Evolutionary conservation across 2,329 filamentous ascomycete genomes (phyloP), one percentile per base, ranked within the genome.

Genomic region (Fusarium sublunatum): DNA sequence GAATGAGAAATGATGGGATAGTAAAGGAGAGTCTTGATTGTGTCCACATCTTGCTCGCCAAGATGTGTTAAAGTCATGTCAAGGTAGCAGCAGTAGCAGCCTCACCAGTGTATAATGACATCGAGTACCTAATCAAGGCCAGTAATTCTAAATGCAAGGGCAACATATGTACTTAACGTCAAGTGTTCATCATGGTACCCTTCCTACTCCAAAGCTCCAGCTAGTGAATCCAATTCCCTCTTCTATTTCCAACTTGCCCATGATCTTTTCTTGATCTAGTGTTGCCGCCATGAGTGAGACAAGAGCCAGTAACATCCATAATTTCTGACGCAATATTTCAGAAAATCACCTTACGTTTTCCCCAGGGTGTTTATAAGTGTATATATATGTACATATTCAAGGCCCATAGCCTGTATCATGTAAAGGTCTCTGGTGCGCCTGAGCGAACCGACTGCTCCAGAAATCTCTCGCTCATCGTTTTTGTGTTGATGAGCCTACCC

Each of bases 1-100:
- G 32, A 53, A 47, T n/a, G 59, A 57, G 43, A 61, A 62, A 43
- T 54, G 35, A 68, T 55, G 43, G 36, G 62, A 26, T 28, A 49
- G 46, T 41, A 31, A 50, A 24, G 19, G 7, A 26, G n/a, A 19
- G 28, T 39, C 24, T 44, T 44, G 39, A 44, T 52, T 68, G 49
- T 42, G 49, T 54, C 24, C 28, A 43, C 38, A 6, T 39, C 48
- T 58, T 40, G 31, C 32, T 38, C 29, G 46, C 38, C 36, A 38
- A 36, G 45, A 35, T 34, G 50, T 28, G 55, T 28, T 38, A 49
- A 31, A 32, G 52, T 48, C 42, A 48, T 47, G 35, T 46, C 28
- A 19, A 15, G 35, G 46, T 40, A 29, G 12, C 25, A 28, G 40
- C 25, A 32, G 46, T 40, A 29, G 12, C 25, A 28, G 40, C 25